phyloP scores from a whole-genome alignment of 2,329 filamentous ascomycete species.

The Venturia nashicola region DNA sequence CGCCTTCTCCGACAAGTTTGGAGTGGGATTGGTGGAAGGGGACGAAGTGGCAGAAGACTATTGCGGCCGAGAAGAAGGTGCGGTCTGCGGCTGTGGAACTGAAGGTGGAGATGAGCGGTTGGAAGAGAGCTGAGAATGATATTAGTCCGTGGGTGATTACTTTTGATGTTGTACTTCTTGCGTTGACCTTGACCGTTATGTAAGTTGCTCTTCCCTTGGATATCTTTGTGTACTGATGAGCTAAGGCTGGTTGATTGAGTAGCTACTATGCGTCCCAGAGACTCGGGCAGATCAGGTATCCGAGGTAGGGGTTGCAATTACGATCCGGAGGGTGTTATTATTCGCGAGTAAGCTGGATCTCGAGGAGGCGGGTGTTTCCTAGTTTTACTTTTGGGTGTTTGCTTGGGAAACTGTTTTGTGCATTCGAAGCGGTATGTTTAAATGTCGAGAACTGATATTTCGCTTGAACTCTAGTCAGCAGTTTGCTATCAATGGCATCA shows the following conservation, averaged over 20 bases:
- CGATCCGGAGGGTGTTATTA: background rate
- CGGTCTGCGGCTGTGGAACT: background rate
- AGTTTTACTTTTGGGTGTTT: background rate
- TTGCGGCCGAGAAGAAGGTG: background rate
- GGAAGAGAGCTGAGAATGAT: background rate
- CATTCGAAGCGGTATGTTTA: background rate
- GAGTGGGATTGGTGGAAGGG: slow-evolving; percentile 1
- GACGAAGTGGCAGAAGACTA: background rate
- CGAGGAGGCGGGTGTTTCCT: no score
- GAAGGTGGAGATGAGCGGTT: background rate
- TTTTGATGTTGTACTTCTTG: background rate
- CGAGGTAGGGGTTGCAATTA: background rate
- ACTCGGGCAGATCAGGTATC: background rate
- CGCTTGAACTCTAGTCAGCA: background rate
- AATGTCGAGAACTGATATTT: background rate
- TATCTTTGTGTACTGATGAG: background rate
- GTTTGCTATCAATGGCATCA: background rate
- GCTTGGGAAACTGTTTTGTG: background rate
- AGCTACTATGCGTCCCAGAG: background rate
- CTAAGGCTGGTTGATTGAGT: background rate
- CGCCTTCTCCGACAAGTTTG: background rate
- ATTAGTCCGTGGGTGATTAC: background rate
- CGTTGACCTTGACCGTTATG: background rate
- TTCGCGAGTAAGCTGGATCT: background rate
- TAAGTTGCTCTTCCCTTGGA: background rate